Conservation (phyloP, 306 rosid genomes). For the Ochetophila trinervis region DNA sequence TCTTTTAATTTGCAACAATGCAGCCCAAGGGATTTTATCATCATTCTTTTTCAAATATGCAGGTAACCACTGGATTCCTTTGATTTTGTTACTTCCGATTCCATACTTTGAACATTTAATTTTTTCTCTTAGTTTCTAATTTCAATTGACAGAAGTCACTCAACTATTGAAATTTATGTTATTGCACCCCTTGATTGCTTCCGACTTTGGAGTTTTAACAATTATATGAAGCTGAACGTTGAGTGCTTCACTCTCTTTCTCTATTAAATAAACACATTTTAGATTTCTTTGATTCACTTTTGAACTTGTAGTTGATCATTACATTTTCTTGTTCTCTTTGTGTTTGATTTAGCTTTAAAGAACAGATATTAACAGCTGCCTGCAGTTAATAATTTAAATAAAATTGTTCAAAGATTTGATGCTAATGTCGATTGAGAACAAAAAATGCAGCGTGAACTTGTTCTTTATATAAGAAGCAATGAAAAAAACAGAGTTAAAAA, state of each 20-base stretch:
- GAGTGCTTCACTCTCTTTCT: background rate
- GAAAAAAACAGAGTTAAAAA: too few relatives aligned
- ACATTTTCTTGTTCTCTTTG: too few relatives aligned
- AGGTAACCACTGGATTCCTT: slow-evolving; percentile 33
- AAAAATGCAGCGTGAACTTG: too few relatives aligned
- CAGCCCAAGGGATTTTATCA: slow-evolving; percentile 96
- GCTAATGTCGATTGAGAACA: too few relatives aligned
- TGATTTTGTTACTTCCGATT: background rate
- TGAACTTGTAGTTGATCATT: too few relatives aligned
- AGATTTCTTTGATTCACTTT: too few relatives aligned
- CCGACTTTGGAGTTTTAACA: background rate
- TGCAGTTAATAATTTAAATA: too few relatives aligned
- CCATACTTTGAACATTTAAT: background rate
- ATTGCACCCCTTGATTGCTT: background rate
- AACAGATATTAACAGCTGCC: too few relatives aligned
- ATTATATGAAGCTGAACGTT: background rate
- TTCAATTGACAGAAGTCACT: background rate
- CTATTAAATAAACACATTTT: too few relatives aligned
- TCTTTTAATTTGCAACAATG: slow-evolving; percentile 87
- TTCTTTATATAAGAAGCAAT: too few relatives aligned
- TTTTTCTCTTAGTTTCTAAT: background rate
- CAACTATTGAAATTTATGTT: background rate
- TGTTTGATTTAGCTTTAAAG: too few relatives aligned
- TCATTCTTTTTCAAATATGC: slow-evolving; percentile 99
- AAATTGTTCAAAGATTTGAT: too few relatives aligned